Conservation (phyloP, 2,329 filamentous ascomycete genomes). For the Dichotomopilus funicola region DNA sequence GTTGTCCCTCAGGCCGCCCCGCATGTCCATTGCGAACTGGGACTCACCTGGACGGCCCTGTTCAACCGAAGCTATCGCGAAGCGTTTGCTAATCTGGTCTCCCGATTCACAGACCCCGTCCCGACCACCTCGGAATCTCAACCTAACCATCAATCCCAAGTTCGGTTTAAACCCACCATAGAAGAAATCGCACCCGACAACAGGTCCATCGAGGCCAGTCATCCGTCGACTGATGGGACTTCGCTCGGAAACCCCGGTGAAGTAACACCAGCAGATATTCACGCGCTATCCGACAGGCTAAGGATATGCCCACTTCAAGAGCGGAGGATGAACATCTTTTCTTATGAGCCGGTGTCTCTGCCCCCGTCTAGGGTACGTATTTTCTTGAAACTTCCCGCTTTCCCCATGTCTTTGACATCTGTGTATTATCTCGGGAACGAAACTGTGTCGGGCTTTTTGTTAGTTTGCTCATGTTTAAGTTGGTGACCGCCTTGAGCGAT, state of each 20-base stretch:
- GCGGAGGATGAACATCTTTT: slow-evolving; percentile 75
- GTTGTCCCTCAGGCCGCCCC: slow-evolving; percentile 8
- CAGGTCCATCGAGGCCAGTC: slow-evolving; percentile 21
- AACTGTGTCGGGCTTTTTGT: background rate
- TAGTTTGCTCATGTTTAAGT: background rate
- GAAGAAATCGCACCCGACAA: slow-evolving; percentile 58
- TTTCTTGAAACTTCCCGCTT: background rate
- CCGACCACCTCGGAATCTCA: slow-evolving; percentile 9
- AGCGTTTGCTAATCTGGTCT: slow-evolving; percentile 5
- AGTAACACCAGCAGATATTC: slow-evolving; percentile 57
- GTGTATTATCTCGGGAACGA: background rate
- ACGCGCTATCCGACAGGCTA: slow-evolving; percentile 63
- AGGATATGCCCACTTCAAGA: slow-evolving; percentile 74
- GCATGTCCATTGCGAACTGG: too few species aligned
- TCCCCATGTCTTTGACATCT: background rate
- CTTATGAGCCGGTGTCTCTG: slow-evolving; percentile 85
- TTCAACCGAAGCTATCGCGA: slow-evolving; percentile 8
- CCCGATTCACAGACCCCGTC: slow-evolving; percentile 8
- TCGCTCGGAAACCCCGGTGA: slow-evolving; percentile 33
- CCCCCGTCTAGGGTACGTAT: slow-evolving; percentile 71
- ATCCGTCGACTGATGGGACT: slow-evolving; percentile 20
- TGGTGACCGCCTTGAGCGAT: background rate
- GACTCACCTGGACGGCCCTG: background rate
- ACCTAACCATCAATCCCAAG: slow-evolving; percentile 27
- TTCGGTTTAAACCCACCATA: slow-evolving; percentile 65